Percentiles rank a stretch among this genome's conserved stretches.
Evolutionary conservation across 2,329 filamentous ascomycete genomes (phyloP).

Genomic region (Fusarium nurragi): DNA sequence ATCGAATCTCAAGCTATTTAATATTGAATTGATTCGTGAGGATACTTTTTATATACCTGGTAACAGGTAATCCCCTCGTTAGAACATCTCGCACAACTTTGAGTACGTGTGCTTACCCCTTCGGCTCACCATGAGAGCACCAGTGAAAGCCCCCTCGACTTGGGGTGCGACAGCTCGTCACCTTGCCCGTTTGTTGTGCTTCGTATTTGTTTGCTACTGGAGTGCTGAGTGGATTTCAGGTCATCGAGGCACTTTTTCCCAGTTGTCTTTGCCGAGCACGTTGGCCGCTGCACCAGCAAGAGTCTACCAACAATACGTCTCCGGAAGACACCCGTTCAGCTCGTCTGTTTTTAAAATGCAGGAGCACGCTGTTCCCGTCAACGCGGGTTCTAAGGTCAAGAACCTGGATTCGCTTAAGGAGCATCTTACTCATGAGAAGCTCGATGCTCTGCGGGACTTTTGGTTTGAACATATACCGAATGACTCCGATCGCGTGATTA

Average conservation of each 20-base stretch:
- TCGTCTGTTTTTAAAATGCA: not conserved
- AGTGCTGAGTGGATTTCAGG: slow-evolving; percentile 38
- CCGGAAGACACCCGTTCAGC: not conserved
- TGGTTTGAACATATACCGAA: slow-evolving; percentile 51
- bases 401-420: slow-evolving; percentile 16
- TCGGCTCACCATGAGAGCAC: slow-evolving; percentile 11
- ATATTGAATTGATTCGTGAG: no score
- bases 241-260: slow-evolving; percentile 9
- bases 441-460: slow-evolving; percentile 48
- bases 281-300: slow-evolving; percentile 3
- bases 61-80: no score
- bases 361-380: not conserved
- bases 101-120: not conserved
- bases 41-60: not conserved
- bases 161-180: slow-evolving; percentile 16
- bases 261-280: not conserved
- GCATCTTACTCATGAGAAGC: slow-evolving; percentile 44
- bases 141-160: slow-evolving; percentile 5
- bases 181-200: slow-evolving; percentile 37
- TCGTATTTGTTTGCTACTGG: slow-evolving; percentile 27
- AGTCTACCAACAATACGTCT: slow-evolving; percentile 1
- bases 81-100: not conserved
- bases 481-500: slow-evolving; percentile 43
- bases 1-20: not conserved
- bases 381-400: slow-evolving; percentile 7